A percentile compares a stretch with the other conserved stretches of the same genome.
Evolutionary conservation across 1,139 yeast species (phyloP).

Genomic region (Yamadazyma friedrichii): DNA sequence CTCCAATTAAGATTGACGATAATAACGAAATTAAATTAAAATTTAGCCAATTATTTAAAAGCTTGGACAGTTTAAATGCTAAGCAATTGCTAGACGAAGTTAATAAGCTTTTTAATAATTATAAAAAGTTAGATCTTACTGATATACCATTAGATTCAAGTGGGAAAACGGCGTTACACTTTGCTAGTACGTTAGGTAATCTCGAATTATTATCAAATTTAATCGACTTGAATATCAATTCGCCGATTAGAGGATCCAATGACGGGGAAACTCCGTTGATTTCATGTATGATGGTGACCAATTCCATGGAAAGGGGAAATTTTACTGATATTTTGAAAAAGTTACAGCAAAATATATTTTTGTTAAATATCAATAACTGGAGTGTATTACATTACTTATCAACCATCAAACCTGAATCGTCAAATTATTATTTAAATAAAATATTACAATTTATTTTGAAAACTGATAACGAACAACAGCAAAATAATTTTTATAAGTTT

Average conservation of each 20-base stretch:
- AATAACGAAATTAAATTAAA: slow-evolving; percentile 43
- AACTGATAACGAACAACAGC: slow-evolving; percentile 20
- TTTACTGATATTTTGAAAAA: slow-evolving; percentile 30
- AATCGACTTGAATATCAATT: slow-evolving; percentile 34
- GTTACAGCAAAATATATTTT: slow-evolving; percentile 38
- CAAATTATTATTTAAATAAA: slow-evolving; percentile 71
- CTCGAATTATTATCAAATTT: slow-evolving; percentile 35
- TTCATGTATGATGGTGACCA: slow-evolving; percentile 43
- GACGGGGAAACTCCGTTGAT: slow-evolving; percentile 44
- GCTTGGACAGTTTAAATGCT: slow-evolving; percentile 31
- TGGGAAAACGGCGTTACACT: slow-evolving; percentile 48
- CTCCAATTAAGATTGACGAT: slow-evolving; percentile 45
- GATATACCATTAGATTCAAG: slow-evolving; percentile 43
- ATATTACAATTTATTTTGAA: slow-evolving; percentile 76
- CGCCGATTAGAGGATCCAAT: slow-evolving; percentile 42
- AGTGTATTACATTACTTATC: slow-evolving; percentile 40
- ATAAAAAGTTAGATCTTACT: slow-evolving; percentile 14
- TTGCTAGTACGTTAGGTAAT: slow-evolving; percentile 46
- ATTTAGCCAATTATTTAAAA: slow-evolving; percentile 47
- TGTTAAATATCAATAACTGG: slow-evolving; percentile 34
- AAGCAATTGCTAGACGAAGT: slow-evolving; percentile 22
- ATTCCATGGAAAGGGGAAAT: slow-evolving; percentile 47
- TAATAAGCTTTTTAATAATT: not conserved
- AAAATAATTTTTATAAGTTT: slow-evolving; percentile 58
- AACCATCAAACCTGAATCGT: slow-evolving; percentile 31